Percentiles rank a stretch among this genome's conserved stretches.
Conservation (phyloP, 139 green algal species). For the Chlamydomonas incerta region DNA sequence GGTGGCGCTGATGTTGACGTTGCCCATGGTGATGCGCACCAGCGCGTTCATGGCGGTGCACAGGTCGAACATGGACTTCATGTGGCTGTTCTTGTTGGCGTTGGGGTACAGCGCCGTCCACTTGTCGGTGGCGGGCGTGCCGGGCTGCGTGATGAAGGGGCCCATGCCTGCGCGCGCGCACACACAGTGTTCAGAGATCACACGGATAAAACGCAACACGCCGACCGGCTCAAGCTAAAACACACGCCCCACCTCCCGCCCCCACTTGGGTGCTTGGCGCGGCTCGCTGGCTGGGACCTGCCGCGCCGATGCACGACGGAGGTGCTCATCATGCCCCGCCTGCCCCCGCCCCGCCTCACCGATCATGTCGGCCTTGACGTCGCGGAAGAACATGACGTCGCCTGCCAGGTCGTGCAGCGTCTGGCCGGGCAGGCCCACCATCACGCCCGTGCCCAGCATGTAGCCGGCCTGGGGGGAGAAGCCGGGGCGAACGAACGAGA, state of each 20-base stretch:
- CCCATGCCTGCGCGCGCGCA: slow-evolving; percentile 49
- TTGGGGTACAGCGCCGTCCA: slow-evolving; percentile 57
- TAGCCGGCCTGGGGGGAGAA: slow-evolving; percentile 50
- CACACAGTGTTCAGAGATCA: too few relatives aligned
- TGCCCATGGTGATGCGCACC: slow-evolving; percentile 67
- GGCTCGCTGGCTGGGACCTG: too few relatives aligned
- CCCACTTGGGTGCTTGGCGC: too few relatives aligned
- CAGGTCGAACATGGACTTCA: slow-evolving; percentile 74
- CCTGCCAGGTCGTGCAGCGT: slow-evolving; percentile 72
- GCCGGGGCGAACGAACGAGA: too few relatives aligned
- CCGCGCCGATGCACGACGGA: too few relatives aligned
- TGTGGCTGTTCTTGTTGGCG: slow-evolving; percentile 69
- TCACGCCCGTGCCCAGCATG: slow-evolving; percentile 75
- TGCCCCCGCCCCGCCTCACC: slow-evolving; percentile 46
- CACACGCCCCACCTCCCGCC: too few relatives aligned
- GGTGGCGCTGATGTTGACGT: slow-evolving; percentile 76
- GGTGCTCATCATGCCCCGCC: too few relatives aligned
- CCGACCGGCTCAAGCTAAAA: too few relatives aligned
- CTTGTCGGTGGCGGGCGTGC: slow-evolving; percentile 63
- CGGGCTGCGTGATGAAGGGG: slow-evolving; percentile 64
- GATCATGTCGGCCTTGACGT: slow-evolving; percentile 76
- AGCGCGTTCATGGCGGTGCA: slow-evolving; percentile 78
- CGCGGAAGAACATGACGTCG: slow-evolving; percentile 74
- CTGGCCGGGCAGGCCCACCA: slow-evolving; percentile 79
- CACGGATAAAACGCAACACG: too few relatives aligned